Conservation (phyloP, 2,329 filamentous ascomycete species). For the Hortaea werneckii region DNA sequence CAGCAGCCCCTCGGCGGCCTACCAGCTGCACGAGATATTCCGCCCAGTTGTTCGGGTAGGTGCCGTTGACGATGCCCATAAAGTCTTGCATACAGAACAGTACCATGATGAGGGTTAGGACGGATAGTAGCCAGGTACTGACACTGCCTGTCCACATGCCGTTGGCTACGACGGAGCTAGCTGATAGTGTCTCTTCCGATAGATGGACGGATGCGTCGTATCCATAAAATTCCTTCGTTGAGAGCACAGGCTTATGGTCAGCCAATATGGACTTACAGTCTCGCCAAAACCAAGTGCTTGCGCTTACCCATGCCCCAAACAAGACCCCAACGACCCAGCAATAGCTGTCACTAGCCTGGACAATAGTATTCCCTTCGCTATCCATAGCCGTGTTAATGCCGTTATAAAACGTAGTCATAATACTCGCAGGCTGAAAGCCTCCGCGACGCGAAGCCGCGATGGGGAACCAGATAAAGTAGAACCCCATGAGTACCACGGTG, state of each 20-base stretch:
- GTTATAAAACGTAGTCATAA: constrained; percentile 30
- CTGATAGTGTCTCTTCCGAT: constrained; percentile 30
- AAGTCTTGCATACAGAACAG: constrained; percentile 34
- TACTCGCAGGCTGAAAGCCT: constrained; percentile 25
- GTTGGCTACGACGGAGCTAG: constrained; percentile 27
- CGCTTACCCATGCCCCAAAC: constrained; percentile 8
- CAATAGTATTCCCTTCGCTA: constrained; percentile 5
- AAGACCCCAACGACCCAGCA: constrained; percentile 29
- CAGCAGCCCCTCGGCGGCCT: constrained; percentile 26
- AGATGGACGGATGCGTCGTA: constrained; percentile 30
- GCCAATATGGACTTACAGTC: background rate
- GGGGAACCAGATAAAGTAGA: constrained; percentile 21
- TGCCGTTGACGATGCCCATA: constrained; percentile 26
- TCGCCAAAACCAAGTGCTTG: background rate
- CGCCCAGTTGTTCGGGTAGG: constrained; percentile 32
- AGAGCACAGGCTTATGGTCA: background rate
- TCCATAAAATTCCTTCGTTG: background rate
- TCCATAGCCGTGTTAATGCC: constrained; percentile 28
- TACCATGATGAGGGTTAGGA: constrained; percentile 30
- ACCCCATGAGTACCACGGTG: background rate
- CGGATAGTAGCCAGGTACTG: constrained; percentile 27
- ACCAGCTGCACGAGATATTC: constrained; percentile 31
- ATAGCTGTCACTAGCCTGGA: constrained; percentile 28
- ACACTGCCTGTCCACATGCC: constrained; percentile 32
- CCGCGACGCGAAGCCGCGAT: constrained; percentile 19